Base-by-base conservation (phyloP, 2,329 filamentous ascomycete genomes). In the Ophiocordyceps polyrhachis-furcata region DNA sequence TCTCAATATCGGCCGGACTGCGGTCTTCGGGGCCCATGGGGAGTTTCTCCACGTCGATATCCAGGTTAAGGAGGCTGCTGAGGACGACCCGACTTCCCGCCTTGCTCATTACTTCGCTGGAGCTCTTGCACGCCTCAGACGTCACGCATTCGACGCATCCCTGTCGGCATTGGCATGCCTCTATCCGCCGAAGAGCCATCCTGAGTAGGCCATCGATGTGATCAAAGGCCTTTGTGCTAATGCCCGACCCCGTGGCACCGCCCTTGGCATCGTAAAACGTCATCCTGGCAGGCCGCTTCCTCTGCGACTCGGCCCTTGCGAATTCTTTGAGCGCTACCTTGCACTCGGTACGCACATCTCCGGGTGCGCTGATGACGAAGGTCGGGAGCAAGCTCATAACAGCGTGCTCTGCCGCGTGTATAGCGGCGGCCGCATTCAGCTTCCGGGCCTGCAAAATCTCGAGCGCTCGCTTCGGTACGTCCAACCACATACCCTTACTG, bases 181-280 rank as follows among this genome's bases (percentile, higher is more conserved):
- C 78, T 6, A 96, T 78, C 8, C 91, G 70, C 46, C 76, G 69
- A 35, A 91, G 71, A 0, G 88, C 89, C 56, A 88, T 81, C 19
- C 66, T 66, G 1, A 96, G 70, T 31, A 96, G 65, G 31, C 81
- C 59, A 54, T 94, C 86, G 19, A 94, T 70, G 55, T 93, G 93
- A 55, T 96, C 89, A 55, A 96, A 96, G 0, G 87, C 89, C 58
- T 94, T 95, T 37, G 81, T 83, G 49, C 82, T 86, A 52, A 95
- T 93, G 0, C 91, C 91, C 0, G 77, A 82, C 0, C 89, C 89
- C 40, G 76, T 74, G 0, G 82, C 73, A 0, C 89, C 89, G 8
- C 91, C 91, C 61, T 93, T 94, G 3, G 86, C 81, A 58, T 96
- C 91, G 62, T 96, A 98, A 55, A 98, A 94, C 0, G 86, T 94